Evolutionary conservation across 345 rosid genomes (phyloP).

Genomic region (Citrus hindsii): DNA sequence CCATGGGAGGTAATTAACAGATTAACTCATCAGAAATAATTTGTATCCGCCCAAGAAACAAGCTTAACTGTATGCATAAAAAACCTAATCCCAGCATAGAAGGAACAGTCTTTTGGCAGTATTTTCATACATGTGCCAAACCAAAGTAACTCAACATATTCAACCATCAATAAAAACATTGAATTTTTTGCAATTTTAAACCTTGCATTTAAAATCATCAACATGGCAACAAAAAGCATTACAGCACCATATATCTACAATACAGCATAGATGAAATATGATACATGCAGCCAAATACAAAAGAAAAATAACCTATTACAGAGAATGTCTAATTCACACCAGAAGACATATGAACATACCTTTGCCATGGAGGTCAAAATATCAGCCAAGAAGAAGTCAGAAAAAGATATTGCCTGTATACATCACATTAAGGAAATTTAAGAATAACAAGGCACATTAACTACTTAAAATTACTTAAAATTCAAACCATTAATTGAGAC

Average conservation of each 20-base stretch:
- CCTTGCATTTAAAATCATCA: not conserved
- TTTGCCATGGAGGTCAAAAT: constrained; percentile 92
- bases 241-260: not conserved
- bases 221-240: not conserved
- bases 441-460: not conserved
- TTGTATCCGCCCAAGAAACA: not conserved
- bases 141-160: not conserved
- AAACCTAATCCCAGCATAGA: not conserved
- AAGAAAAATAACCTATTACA: not conserved
- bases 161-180: not conserved
- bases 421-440: constrained; percentile 12
- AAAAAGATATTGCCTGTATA: constrained; percentile 73
- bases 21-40: not conserved
- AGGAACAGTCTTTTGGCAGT: not conserved
- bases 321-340: not conserved
- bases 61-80: not conserved
- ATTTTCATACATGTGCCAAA: not conserved
- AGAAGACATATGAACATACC: constrained; percentile 33
- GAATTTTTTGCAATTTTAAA: not conserved
- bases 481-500: not conserved
- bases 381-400: constrained; percentile 95
- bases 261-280: not conserved
- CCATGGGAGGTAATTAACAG: not conserved
- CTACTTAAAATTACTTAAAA: constrained; percentile 2
- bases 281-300: not conserved